Conservation (phyloP, 371 early-diverging fungal species). For the Mortierella sp. region DNA sequence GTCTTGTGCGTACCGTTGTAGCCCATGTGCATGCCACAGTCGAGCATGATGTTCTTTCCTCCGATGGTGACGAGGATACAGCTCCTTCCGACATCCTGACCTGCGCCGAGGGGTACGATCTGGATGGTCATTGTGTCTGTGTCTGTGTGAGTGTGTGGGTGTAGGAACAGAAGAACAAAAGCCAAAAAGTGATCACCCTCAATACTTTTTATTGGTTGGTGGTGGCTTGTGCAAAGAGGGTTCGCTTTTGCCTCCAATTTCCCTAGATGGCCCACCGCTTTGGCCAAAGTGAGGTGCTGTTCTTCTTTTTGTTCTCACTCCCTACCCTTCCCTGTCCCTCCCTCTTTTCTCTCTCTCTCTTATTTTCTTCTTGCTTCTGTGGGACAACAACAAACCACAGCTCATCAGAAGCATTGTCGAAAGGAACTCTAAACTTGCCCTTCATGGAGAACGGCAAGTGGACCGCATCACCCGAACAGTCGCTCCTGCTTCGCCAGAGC, state of each 20-base stretch:
- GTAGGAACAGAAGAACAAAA: not conserved
- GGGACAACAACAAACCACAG: not conserved
- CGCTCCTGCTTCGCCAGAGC: conserved; percentile 21
- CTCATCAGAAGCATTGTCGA: conserved; percentile 3
- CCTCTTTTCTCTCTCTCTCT: not conserved
- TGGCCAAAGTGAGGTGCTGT: not conserved
- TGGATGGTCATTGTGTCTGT: conserved; percentile 61
- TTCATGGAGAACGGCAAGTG: conserved; percentile 43
- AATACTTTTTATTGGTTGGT: not conserved
- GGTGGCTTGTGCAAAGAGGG: conserved; percentile 12
- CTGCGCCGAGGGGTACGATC: conserved; percentile 70
- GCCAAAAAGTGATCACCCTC: not conserved
- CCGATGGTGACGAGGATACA: conserved; percentile 93
- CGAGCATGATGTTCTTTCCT: conserved; percentile 95
- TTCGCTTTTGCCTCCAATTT: not conserved
- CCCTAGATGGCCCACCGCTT: no score
- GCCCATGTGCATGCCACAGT: conserved; percentile 99
- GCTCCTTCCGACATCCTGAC: conserved; percentile 94
- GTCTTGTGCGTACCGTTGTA: conserved; percentile 75
- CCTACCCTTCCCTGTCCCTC: not conserved
- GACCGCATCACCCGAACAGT: conserved; percentile 46
- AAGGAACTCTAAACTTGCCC: conserved; percentile 9
- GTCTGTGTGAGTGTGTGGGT: not conserved
- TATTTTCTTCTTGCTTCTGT: not conserved
- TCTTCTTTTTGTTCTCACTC: not conserved